Evolutionary conservation across 2,329 filamentous ascomycete species (phyloP), one percentile per base, ranked within the genome.

Genomic region (Alternaria sp.): DNA sequence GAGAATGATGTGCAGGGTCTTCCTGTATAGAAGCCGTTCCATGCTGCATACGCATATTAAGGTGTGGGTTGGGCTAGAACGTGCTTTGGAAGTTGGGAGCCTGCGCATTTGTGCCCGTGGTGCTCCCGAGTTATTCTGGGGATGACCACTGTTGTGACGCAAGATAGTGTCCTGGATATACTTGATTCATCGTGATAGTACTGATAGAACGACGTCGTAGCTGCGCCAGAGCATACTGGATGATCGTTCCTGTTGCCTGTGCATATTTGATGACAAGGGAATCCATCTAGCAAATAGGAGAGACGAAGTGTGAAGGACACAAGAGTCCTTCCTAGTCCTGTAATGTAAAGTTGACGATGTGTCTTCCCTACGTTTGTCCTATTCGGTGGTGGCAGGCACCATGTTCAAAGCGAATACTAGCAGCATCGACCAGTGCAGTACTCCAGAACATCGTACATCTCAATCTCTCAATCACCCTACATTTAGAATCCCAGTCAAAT

Each of bases 11-110:
- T 12, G 6, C 18, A 49, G 12, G 45, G 45, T 18, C 14, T 3
- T 10, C 3, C 30, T 49, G 28, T 11, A 18, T 34, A 30, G 32
- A 50, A 46, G 49, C 49, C 20, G 41, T 48, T 50, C 20, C 45
- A 50, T 58, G 36, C 53, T 28, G 30, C 32, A 57, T 49, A 34
- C 27, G 25, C 51, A 65, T 38, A 63, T 62, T 56, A 27, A 22
- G 41, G 38, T 50, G 45, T 53, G 51, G 20, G 36, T 65, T 48
- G 58, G 57, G 57, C 62, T 46, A 49, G 40, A 57, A 36, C 14
- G 7, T 14, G 43, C 34, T 27, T 20, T 12, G 12, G 32, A 36
- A 16, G 32, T 14, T 36, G 12, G 14, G 32, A 36, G 32, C 32
- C 2, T 0, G 32, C 14, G 32, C 32, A 36, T 36, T 16, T 12